Evolutionary conservation across 228 moss, liverwort and hornwort species (phyloP).

Genomic region (Sphagnum fallax): DNA sequence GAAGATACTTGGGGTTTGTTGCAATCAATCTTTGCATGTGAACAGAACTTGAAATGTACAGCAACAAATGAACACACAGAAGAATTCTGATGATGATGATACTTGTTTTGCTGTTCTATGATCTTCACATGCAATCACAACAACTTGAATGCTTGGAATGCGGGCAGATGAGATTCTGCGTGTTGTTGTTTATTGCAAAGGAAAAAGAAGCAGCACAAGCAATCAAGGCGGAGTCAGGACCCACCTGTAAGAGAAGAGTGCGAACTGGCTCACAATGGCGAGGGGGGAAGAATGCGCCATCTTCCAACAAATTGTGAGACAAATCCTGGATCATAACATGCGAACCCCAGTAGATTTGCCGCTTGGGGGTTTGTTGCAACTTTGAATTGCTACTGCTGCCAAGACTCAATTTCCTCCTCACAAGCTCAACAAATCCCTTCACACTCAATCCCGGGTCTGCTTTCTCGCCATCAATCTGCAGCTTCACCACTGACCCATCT

Average conservation of each 20-base stretch:
- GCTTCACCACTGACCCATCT: slow-evolving; percentile 8
- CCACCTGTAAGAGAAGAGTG: slow-evolving; percentile 5
- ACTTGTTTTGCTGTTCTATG: too few species aligned
- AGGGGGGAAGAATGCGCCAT: neutral
- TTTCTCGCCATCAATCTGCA: slow-evolving; percentile 6
- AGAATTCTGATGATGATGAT: neutral
- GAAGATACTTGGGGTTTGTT: too few species aligned
- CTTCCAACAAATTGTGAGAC: slow-evolving; percentile 3
- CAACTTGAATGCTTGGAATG: neutral
- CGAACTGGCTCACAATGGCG: neutral
- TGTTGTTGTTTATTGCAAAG: too few species aligned
- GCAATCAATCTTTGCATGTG: too few species aligned
- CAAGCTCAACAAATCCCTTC: slow-evolving; percentile 5
- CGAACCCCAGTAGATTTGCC: slow-evolving; percentile 14
- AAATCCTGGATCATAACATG: slow-evolving; percentile 16
- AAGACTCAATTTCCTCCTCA: neutral
- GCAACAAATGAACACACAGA: neutral
- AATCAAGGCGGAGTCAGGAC: slow-evolving; percentile 9
- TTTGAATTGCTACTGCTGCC: neutral
- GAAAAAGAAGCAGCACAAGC: neutral
- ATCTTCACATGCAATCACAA: neutral
- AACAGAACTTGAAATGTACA: neutral
- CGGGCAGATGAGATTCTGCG: too few species aligned
- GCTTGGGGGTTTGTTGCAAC: slow-evolving; percentile 1
- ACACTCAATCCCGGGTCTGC: slow-evolving; percentile 8